Conservation (phyloP, 495 filamentous ascomycete genomes). For the Penicillium desertorum region DNA sequence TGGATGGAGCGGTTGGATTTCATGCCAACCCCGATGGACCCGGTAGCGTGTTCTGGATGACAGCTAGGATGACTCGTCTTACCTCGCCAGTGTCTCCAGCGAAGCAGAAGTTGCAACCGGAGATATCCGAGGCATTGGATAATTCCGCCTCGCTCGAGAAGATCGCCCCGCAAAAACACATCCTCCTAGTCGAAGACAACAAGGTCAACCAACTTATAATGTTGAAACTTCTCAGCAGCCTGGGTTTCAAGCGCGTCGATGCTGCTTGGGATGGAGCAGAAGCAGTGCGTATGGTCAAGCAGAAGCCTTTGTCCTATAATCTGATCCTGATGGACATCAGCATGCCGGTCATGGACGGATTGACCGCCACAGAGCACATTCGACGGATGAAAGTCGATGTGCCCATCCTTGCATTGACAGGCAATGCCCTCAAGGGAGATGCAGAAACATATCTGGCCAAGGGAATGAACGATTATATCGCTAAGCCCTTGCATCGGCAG, state of each 20-base stretch:
- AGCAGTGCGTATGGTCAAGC: slow-evolving; percentile 53
- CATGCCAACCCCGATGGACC: slow-evolving; percentile 50
- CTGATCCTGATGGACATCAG: slow-evolving; percentile 63
- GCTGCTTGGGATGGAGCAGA: slow-evolving; percentile 57
- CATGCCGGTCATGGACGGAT: slow-evolving; percentile 73
- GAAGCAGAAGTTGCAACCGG: neutral
- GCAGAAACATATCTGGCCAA: slow-evolving; percentile 55
- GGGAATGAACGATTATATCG: slow-evolving; percentile 63
- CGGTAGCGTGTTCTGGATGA: slow-evolving; percentile 63
- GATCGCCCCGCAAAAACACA: slow-evolving; percentile 45
- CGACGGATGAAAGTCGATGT: slow-evolving; percentile 50
- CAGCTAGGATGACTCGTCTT: slow-evolving; percentile 50
- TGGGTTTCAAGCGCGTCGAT: slow-evolving; percentile 56
- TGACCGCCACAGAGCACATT: slow-evolving; percentile 62
- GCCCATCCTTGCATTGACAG: slow-evolving; percentile 65
- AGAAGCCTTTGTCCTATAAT: slow-evolving; percentile 52
- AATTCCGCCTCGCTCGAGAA: slow-evolving; percentile 24
- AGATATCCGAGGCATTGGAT: slow-evolving; percentile 8
- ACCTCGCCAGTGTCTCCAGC: neutral
- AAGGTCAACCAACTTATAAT: slow-evolving; percentile 64
- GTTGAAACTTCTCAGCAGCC: slow-evolving; percentile 53
- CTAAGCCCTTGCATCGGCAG: slow-evolving; percentile 58
- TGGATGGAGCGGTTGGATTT: slow-evolving; percentile 72
- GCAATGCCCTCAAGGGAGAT: slow-evolving; percentile 62
- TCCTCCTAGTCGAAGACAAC: slow-evolving; percentile 61